These are phyloP conservation scores for Mycena alexandri DNA, from an alignment of 768 basidiomycete species.

Conservation along the genomic window DNA sequence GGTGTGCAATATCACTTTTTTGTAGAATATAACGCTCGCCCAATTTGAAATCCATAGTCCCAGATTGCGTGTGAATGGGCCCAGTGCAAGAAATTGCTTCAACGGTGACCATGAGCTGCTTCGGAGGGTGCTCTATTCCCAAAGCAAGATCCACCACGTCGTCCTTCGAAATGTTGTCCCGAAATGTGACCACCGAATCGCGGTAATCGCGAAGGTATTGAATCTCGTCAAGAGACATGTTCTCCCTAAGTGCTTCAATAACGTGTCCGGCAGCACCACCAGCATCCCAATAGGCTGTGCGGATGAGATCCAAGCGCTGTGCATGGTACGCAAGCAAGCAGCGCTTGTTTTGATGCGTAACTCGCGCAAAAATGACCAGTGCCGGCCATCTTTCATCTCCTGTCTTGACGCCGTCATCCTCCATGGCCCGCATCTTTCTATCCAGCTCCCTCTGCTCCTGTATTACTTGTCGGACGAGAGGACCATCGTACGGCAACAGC, in stretches of 20 bases:
- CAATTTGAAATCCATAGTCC: neutral
- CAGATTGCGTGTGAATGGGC: neutral
- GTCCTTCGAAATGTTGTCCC: neutral
- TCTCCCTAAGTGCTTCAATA: neutral
- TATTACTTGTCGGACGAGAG: conserved; percentile 4
- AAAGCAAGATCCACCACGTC: neutral
- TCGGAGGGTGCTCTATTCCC: neutral
- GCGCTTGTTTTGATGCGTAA: conserved; percentile 8
- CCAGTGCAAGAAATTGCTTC: neutral
- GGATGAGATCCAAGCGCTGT: conserved; percentile 1
- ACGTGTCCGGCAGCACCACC: neutral
- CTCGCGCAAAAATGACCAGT: neutral
- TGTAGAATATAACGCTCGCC: conserved; percentile 11
- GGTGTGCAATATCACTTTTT: conserved; percentile 9
- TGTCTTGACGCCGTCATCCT: neutral
- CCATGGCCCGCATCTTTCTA: conserved; percentile 1
- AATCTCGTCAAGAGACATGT: neutral
- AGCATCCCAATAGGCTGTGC: conserved; percentile 4
- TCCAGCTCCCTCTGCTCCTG: conserved; percentile 21
- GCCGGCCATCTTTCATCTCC: neutral
- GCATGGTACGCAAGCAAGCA: conserved; percentile 9
- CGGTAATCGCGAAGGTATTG: neutral
- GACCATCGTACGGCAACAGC: conserved; percentile 3
- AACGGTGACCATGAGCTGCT: neutral
- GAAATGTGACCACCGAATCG: conserved; percentile 10